Evolutionary conservation across 2,329 filamentous ascomycete genomes (phyloP).

Genomic region (Botrytis medusae): DNA sequence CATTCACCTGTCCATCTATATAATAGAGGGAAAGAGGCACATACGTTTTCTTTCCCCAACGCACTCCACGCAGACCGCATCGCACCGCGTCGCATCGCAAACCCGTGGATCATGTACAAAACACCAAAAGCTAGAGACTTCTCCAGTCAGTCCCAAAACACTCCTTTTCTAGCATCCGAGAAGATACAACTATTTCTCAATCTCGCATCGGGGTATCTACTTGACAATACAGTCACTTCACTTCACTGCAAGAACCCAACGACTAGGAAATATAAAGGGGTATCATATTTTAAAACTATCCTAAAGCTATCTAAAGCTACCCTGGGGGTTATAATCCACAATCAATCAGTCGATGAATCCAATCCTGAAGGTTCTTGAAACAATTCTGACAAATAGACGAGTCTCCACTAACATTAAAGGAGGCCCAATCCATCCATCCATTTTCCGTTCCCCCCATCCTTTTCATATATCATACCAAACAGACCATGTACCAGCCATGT

Average conservation of each 20-base stretch:
- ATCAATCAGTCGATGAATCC: background rate
- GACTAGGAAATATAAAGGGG: conserved; percentile 11
- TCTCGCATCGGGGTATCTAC: background rate
- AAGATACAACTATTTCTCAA: background rate
- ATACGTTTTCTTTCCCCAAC: background rate
- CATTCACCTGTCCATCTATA: background rate
- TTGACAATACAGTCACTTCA: background rate
- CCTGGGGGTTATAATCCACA: background rate
- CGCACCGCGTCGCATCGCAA: background rate
- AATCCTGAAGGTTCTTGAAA: background rate
- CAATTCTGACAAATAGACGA: background rate
- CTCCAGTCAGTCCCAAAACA: background rate
- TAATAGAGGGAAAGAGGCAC: background rate
- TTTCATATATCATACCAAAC: background rate
- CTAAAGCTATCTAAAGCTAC: conserved; percentile 7
- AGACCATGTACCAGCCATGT: conserved; percentile 20
- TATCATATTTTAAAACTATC: conserved; percentile 15
- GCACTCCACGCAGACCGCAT: background rate
- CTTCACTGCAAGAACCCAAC: background rate
- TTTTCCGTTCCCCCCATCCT: background rate
- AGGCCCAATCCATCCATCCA: background rate
- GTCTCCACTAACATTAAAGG: background rate
- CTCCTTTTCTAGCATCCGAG: background rate
- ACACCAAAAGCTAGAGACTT: background rate
- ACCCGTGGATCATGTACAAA: background rate